These are phyloP conservation scores for Lithocarpus polystachyus DNA, from an alignment of 306 rosid species.

Conservation along the genomic window DNA sequence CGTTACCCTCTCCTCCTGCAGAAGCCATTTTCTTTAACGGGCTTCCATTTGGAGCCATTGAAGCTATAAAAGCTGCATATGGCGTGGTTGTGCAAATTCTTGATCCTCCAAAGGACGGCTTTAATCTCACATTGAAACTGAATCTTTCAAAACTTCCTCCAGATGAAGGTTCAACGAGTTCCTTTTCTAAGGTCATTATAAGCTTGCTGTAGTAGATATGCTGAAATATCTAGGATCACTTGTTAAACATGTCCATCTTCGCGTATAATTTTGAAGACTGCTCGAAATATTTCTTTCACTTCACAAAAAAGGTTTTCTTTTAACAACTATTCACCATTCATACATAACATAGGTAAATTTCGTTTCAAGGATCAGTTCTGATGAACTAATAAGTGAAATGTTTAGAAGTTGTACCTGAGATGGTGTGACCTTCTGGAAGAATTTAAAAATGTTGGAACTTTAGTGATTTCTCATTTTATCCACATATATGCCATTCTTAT, in stretches of 20 bases:
- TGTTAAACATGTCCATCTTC: background rate
- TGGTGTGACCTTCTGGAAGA: background rate
- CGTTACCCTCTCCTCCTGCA: constrained; percentile 81
- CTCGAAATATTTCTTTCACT: background rate
- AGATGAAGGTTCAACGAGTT: constrained; percentile 77
- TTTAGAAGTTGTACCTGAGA: background rate
- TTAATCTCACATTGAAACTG: constrained; percentile 85
- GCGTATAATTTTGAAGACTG: background rate
- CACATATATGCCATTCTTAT: background rate
- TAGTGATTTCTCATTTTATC: background rate
- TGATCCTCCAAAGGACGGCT: constrained; percentile 98
- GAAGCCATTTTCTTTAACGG: constrained; percentile 74
- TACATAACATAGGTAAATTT: background rate
- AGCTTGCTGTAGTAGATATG: constrained; percentile 35
- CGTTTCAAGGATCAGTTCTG: background rate
- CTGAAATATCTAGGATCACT: constrained; percentile 11
- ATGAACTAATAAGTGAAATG: background rate
- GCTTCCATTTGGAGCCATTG: constrained; percentile 89
- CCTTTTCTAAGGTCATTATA: constrained; percentile 39
- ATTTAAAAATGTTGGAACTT: background rate
- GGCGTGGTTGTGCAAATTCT: constrained; percentile 74
- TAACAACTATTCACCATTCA: background rate
- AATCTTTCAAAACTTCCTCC: constrained; percentile 76
- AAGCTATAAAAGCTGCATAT: constrained; percentile 87
- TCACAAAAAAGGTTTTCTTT: constrained; percentile 9